These are phyloP conservation scores for Sphaerulina populicola DNA, from an alignment of 2,329 filamentous ascomycete species.

Conservation along the genomic window DNA sequence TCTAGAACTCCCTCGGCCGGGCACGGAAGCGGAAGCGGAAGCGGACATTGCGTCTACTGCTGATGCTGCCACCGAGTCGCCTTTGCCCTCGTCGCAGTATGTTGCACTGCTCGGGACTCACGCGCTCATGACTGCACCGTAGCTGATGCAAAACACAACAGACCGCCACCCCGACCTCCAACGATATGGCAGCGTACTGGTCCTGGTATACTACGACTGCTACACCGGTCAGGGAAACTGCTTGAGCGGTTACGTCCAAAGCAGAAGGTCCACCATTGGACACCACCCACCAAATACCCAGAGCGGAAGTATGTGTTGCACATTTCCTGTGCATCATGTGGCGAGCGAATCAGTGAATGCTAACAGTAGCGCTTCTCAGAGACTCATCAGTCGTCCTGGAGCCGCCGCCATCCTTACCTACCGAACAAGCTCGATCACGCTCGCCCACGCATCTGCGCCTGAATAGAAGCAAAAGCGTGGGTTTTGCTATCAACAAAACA, in stretches of 20 bases:
- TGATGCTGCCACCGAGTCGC: not conserved
- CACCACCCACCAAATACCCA: not conserved
- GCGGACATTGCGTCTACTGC: not conserved
- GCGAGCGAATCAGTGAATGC: not conserved
- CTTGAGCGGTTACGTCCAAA: constrained; percentile 3
- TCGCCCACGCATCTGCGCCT: not conserved
- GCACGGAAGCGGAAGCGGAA: not conserved
- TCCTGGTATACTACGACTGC: not conserved
- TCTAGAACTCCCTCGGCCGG: not conserved
- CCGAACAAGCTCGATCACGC: not conserved
- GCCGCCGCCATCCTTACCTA: not conserved
- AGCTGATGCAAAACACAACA: not conserved
- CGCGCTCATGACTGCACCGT: not conserved
- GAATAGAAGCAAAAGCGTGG: not conserved
- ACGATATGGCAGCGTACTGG: constrained; percentile 5
- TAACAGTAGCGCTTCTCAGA: not conserved
- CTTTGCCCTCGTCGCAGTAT: not conserved
- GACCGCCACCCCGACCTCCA: not conserved
- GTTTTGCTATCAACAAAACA: not conserved
- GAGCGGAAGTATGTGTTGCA: not conserved
- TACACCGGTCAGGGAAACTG: constrained; percentile 5
- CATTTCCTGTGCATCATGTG: not conserved
- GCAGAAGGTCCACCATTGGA: constrained; percentile 1
- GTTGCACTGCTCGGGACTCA: not conserved
- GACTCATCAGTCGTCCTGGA: not conserved